These are phyloP conservation scores for Podospora australis DNA, from an alignment of 495 filamentous ascomycete species.

Conservation along the genomic window DNA sequence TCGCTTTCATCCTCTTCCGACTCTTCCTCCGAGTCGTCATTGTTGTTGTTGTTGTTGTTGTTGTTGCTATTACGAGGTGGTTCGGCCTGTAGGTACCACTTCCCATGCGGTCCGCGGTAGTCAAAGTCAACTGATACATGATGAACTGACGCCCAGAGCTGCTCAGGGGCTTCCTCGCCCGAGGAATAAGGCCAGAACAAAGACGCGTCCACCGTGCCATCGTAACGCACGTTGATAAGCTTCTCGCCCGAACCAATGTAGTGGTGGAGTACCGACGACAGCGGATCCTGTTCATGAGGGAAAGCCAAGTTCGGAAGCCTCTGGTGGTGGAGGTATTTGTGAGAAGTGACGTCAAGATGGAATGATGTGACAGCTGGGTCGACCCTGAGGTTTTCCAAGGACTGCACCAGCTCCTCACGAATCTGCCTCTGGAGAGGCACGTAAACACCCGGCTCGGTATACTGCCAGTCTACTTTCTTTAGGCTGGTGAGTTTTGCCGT, in stretches of 20 bases:
- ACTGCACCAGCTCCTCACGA: not conserved
- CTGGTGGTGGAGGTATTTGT: not conserved
- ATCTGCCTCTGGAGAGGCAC: not conserved
- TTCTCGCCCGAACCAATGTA: not conserved
- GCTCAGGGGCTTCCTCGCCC: not conserved
- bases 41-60: not conserved
- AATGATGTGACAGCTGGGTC: not conserved
- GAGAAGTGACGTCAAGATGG: not conserved
- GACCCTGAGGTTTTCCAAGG: not conserved
- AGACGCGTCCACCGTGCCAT: not conserved
- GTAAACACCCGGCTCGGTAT: not conserved
- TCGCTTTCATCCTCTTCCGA: too few species aligned
- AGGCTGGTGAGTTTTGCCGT: not conserved
- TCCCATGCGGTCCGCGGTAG: not conserved
- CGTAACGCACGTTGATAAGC: not conserved
- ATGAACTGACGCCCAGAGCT: not conserved
- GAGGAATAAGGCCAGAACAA: not conserved
- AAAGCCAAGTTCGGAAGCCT: not conserved
- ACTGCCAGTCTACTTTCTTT: not conserved
- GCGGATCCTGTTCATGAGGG: not conserved
- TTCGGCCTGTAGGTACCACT: not conserved
- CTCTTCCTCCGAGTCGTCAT: not conserved
- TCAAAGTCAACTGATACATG: not conserved
- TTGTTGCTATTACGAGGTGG: not conserved
- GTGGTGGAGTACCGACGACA: not conserved